Base-by-base conservation (phyloP, 2,329 filamentous ascomycete species). In the Aspergillus flavus region DNA sequence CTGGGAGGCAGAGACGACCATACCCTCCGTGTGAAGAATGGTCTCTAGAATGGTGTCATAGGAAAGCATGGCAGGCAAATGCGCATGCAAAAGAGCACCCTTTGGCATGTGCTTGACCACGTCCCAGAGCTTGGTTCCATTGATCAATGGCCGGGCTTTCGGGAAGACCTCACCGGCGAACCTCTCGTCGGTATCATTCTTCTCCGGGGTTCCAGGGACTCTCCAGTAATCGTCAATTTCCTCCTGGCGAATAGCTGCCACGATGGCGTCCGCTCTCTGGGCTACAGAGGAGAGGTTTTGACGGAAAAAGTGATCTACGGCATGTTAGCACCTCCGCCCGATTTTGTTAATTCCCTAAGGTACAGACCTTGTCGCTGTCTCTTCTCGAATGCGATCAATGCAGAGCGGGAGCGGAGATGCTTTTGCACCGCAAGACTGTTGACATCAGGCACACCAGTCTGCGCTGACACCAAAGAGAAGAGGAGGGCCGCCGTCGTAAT, bases 91-190 rank as follows among this genome's bases (percentile, higher is more conserved):
- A 12, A 70, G 65, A 0, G 71, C 66, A 19, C 94, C 94, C 78
- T 97, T 97, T 23, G 94, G 94, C 91, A 97, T 92, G 64, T 83
- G 85, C 65, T 88, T 86, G 28, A 96, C 85, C 70, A 97, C 94
- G 67, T 87, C 84, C 92, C 92, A 97, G 32, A 97, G 83, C 72
- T 88, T 88, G n/a, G 92, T 96, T 69, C 84, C 83, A 78, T 95
- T 91, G 87, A 96, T 96, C 39, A 87, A 86, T n/a, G 89, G 85
- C 76, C 93, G 93, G 68, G 93, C 93, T 41, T 94, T 84, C 23
- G 86, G 89, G 80, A 97, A 97, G 90, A 96, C 94, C 91, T 96
- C 96, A 14, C 93, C 94, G 1, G 93, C 92, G 74, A 66, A 69
- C 14, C 65, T 58, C 56, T 69, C 68, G 11, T 59, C 48, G 9